Percentiles rank a stretch among this genome's conserved stretches.
Conservation (phyloP, 768 basidiomycete species). For the Suillus brevipes region DNA sequence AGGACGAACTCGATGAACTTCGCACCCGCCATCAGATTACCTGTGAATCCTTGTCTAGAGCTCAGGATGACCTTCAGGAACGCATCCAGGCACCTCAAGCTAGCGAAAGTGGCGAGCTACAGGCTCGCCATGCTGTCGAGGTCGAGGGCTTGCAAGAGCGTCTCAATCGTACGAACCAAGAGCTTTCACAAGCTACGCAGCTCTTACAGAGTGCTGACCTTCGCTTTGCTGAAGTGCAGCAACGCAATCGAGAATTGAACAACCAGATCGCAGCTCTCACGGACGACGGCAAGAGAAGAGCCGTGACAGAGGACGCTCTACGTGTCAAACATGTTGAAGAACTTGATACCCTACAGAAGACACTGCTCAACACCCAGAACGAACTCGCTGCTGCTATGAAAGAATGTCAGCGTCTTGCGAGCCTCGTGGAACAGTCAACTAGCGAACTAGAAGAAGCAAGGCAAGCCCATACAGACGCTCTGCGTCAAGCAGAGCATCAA, state of each 20-base stretch:
- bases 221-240: slow-evolving; percentile 35
- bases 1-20: slow-evolving; percentile 9
- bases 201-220: slow-evolving; percentile 34
- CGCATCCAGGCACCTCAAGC: slow-evolving; percentile 4
- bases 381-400: slow-evolving; percentile 24
- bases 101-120: slow-evolving; percentile 7
- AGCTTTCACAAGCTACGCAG: slow-evolving; percentile 37
- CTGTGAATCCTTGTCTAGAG: slow-evolving; percentile 7
- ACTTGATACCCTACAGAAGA: slow-evolving; percentile 20
- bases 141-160: slow-evolving; percentile 37
- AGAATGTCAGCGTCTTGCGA: slow-evolving; percentile 28
- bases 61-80: slow-evolving; percentile 8
- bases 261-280: slow-evolving; percentile 26
- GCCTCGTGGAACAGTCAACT: slow-evolving; percentile 23
- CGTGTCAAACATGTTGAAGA: slow-evolving; percentile 16
- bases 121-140: slow-evolving; percentile 37
- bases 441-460: slow-evolving; percentile 26
- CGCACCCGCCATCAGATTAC: slow-evolving; percentile 2
- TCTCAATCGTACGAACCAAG: slow-evolving; percentile 35
- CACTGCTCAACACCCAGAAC: slow-evolving; percentile 26
- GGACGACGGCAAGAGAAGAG: slow-evolving; percentile 16
- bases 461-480: slow-evolving; percentile 32
- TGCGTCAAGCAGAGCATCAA: slow-evolving; percentile 27
- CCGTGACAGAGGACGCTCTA: slow-evolving; percentile 9
- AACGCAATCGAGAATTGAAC: slow-evolving; percentile 27